Evolutionary conservation across 345 rosid species (phyloP), one percentile per base, ranked within the genome.

Genomic region (Linum trigynum): DNA sequence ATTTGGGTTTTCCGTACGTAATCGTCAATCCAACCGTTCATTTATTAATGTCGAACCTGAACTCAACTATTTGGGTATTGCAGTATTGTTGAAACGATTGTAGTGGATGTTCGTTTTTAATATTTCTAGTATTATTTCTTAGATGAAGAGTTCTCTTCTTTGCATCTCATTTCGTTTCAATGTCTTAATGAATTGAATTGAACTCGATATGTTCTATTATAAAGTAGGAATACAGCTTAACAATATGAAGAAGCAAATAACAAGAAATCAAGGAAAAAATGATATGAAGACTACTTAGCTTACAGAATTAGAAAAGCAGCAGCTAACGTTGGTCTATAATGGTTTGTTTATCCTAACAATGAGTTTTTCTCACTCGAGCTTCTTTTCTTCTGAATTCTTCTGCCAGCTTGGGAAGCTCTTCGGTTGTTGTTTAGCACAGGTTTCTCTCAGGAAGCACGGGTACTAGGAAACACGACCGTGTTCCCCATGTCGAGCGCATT

Each of bases 371-470:
- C 65, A 74, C 37, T 75, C 73, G 1, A 16, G 43, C 79, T 79
- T 66, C 57, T 70, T 70, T 15, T 8, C 32, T 41, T 45, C 78
- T 35, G 7, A 62, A n/a, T 48, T 57, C 67, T 39, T 75, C 61
- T 76, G 80, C 65, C 78, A 64, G n/a, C 74, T 79, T 11, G 88
- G 80, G 51, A 92, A 73, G 80, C 75, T 84, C 68, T 84, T 84
- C 75, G 83, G 66, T 55, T 89, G 85, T 81, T 76, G 91, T 72
- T 77, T 92, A 62, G 91, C 83, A 75, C 82, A 89, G 71, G 83
- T 23, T 23, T 23, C 32, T 23, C 32, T 23, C 1, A 23, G 32
- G 32, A 23, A 23, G 32, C 32, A 0, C 32, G 32, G 32, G 32
- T 23, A 23, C 32, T 23, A 23, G 32, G 32, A 23, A 23, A 23